phyloP scores from a whole-genome alignment of 768 basidiomycete genomes.

The Trametes elegans region DNA sequence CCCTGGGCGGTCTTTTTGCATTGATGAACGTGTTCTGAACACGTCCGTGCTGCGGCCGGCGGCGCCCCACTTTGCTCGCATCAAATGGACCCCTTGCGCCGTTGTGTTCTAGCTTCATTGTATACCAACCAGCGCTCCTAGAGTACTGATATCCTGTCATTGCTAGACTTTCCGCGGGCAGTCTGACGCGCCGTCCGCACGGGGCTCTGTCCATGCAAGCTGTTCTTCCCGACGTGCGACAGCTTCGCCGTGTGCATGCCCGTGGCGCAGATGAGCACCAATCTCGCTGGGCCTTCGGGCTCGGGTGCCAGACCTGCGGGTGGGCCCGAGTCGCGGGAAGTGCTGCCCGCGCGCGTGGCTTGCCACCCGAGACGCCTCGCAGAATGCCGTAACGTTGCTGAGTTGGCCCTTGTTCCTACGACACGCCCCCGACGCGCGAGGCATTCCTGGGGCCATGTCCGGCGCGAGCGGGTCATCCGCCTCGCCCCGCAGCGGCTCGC shows the following conservation, averaged over 20 bases:
- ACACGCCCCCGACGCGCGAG: neutral
- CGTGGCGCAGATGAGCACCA: neutral
- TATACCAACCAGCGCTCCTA: no score
- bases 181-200: neutral
- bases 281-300: neutral
- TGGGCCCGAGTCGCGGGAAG: neutral
- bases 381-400: neutral
- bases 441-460: neutral
- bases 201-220: no score
- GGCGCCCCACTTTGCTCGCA: neutral
- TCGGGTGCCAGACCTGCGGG: no score
- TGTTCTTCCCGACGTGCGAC: neutral
- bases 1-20: slow-evolving; percentile 1
- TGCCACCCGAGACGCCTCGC: neutral
- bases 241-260: neutral
- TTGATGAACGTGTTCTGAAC: slow-evolving; percentile 5
- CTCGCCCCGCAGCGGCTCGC: neutral
- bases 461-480: neutral
- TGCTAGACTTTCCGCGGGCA: neutral
- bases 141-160: no score
- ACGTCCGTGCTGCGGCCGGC: neutral
- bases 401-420: no score
- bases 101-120: neutral
- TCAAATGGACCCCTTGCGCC: neutral
- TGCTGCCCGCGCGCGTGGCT: neutral